Percentiles rank a stretch among this genome's conserved stretches.
phyloP scores from a whole-genome alignment of 352 stramenopile genomes.

The Globisporangium splendens region DNA sequence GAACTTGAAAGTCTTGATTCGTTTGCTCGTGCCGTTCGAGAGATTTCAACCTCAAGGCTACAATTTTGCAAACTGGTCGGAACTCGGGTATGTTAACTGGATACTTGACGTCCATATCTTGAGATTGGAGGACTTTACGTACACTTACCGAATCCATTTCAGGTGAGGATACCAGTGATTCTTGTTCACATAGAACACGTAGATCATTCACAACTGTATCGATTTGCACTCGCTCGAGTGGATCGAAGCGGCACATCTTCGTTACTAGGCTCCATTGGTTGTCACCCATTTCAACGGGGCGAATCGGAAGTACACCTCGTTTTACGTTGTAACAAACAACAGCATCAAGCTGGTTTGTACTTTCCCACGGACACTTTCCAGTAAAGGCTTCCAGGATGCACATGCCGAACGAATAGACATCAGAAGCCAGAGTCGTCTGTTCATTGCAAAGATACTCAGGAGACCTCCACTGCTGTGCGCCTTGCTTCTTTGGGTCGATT shows the following conservation, averaged over 20 bases:
- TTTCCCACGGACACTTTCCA: constrained; percentile 3
- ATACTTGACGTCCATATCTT: too few species aligned
- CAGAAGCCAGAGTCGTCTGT: constrained; percentile 7
- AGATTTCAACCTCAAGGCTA: too few species aligned
- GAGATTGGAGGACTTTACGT: too few species aligned
- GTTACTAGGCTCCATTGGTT: constrained; percentile 3
- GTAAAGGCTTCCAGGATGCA: constrained; percentile 12
- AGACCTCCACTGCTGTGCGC: background rate
- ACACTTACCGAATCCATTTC: too few species aligned
- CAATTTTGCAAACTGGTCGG: too few species aligned
- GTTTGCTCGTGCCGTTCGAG: too few species aligned
- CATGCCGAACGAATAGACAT: constrained; percentile 20
- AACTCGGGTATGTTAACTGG: too few species aligned
- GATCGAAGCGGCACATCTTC: constrained; percentile 6
- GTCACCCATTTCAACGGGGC: background rate
- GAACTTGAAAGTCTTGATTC: too few species aligned
- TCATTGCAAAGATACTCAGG: constrained; percentile 2
- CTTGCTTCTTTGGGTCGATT: background rate
- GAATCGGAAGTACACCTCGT: background rate
- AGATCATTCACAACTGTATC: too few species aligned
- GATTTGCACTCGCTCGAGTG: background rate
- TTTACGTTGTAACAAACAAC: background rate
- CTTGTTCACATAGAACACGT: too few species aligned
- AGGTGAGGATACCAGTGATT: too few species aligned
- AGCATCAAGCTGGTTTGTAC: background rate